Conservation (phyloP, 441 rosid species). For the Erysimum pusillum region DNA sequence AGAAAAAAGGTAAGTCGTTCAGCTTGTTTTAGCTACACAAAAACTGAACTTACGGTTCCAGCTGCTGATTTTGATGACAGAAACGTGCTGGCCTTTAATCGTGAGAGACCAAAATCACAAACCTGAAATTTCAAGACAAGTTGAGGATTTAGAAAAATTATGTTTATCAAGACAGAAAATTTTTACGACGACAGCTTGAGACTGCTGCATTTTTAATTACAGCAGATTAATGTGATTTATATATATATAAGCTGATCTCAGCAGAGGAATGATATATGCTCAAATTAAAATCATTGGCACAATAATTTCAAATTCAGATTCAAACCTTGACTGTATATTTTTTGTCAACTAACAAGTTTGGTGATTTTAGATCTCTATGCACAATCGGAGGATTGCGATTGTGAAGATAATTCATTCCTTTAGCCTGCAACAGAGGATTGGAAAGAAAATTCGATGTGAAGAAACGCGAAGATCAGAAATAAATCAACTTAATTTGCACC, state of each 20-base stretch:
- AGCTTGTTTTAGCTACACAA: constrained; percentile 34
- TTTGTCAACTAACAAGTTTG: constrained; percentile 96
- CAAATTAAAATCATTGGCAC: not conserved
- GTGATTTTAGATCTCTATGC: constrained; percentile 97
- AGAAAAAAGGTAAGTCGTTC: constrained; percentile 5
- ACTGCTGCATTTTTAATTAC: not conserved
- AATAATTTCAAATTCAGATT: constrained; percentile 23
- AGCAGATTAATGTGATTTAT: not conserved
- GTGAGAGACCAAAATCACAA: constrained; percentile 99
- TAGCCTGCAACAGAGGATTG: constrained; percentile 67
- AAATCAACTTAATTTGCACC: constrained; percentile 15
- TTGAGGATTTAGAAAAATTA: constrained; percentile 14
- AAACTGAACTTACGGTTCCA: constrained; percentile 90
- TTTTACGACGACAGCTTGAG: not conserved
- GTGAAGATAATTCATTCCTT: constrained; percentile 99
- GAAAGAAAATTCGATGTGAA: constrained; percentile 1
- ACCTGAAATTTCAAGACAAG: constrained; percentile 61
- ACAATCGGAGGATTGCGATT: constrained; percentile 93
- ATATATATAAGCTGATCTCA: not conserved
- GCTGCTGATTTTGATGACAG: constrained; percentile 99
- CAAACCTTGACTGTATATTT: constrained; percentile 87
- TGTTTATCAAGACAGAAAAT: not conserved
- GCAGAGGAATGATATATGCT: constrained; percentile 1
- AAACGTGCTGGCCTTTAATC: constrained; percentile 91
- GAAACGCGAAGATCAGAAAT: constrained; percentile 30